Base-by-base conservation (phyloP, 305 asterid species). In the Euphrasia arctica region DNA sequence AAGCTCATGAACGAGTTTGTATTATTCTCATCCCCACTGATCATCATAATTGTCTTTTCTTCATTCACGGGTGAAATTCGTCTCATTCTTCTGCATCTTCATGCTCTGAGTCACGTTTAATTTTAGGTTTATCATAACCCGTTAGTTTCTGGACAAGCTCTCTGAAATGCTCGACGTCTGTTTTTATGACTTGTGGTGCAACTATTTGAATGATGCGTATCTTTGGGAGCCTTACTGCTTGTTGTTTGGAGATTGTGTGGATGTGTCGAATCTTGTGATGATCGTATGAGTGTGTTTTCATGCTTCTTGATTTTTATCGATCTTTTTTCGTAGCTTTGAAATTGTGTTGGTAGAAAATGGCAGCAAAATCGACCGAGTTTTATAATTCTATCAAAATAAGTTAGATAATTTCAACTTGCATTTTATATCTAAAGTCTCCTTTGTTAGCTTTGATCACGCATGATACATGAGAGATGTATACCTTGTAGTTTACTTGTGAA, bases 61-160 rank as follows among this genome's bases (percentile, higher is more conserved):
- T 2, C 45, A 41, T 41, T 2, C 13, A 9, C 13, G 49, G 13
- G 13, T 1, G 2, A 10, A 43, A 9, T 43, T 43, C 49, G 49
- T 11, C 49, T 43, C 7, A n/a, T 43, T 43, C 49, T 10, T 43
- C 49, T 5, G 1, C 45, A 18, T 18, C 22, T 18, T 18, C 22
- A 18, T 18, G 22, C 22, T 18, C 22, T 18, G 4, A 4, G 13
- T 43, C 13, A 43, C 13, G 2, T 9, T 13, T n/a, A n/a, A n/a
- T 1, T 18, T 18, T 9, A 43, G 49, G 49, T 9, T 43, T 43
- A 10, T 41, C 11, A 10, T 43, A 10, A 43, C 97, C 95, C 0
- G 97, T 87, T 39, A 90, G 87, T 66, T 78, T 82, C 63, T 90
- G 97, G 2, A 90, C 97, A 41, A 90, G 89, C 69, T 75, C 80